A percentile compares a stretch with the other conserved stretches of the same genome.
Evolutionary conservation across 179 eudicot genomes (phyloP).

Genomic region (Actinidia chinensis): DNA sequence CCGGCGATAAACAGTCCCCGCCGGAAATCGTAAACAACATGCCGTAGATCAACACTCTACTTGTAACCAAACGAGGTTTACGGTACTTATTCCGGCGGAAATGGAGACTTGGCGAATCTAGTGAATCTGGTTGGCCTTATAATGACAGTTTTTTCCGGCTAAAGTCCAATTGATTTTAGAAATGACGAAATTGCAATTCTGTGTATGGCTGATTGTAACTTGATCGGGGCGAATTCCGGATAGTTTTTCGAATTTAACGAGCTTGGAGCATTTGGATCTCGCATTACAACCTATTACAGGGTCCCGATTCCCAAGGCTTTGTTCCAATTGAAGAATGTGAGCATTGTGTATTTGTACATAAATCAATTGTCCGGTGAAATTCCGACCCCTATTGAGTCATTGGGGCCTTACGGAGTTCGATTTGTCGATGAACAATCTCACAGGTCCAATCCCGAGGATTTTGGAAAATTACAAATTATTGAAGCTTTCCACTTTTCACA

Average conservation of each 20-base stretch:
- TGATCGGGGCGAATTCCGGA: slow-evolving; percentile 36
- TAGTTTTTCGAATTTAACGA: slow-evolving; percentile 31
- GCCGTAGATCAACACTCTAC: slow-evolving; percentile 33
- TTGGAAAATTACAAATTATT: slow-evolving; percentile 48
- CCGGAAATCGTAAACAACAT: slow-evolving; percentile 51
- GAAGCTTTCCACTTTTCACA: slow-evolving; percentile 36
- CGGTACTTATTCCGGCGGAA: background rate
- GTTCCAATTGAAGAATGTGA: slow-evolving; percentile 57
- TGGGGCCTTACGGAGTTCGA: slow-evolving; percentile 39
- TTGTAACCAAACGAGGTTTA: background rate
- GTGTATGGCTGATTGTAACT: too few relatives aligned
- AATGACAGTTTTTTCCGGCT: slow-evolving; percentile 40
- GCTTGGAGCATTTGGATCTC: slow-evolving; percentile 49
- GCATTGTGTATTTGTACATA: slow-evolving; percentile 35
- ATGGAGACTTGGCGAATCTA: slow-evolving; percentile 54
- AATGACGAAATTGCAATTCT: slow-evolving; percentile 41
- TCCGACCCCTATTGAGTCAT: slow-evolving; percentile 40
- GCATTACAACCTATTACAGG: slow-evolving; percentile 39
- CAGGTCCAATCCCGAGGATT: slow-evolving; percentile 49
- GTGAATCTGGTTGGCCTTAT: slow-evolving; percentile 33
- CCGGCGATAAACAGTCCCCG: slow-evolving; percentile 71
- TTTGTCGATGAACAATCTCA: slow-evolving; percentile 42
- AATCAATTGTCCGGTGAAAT: slow-evolving; percentile 61
- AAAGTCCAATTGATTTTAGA: slow-evolving; percentile 53
- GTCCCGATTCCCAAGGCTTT: slow-evolving; percentile 59